These are phyloP conservation scores for Cystofilobasidium ferigula DNA, from an alignment of 768 basidiomycete genomes.

Conservation along the genomic window DNA sequence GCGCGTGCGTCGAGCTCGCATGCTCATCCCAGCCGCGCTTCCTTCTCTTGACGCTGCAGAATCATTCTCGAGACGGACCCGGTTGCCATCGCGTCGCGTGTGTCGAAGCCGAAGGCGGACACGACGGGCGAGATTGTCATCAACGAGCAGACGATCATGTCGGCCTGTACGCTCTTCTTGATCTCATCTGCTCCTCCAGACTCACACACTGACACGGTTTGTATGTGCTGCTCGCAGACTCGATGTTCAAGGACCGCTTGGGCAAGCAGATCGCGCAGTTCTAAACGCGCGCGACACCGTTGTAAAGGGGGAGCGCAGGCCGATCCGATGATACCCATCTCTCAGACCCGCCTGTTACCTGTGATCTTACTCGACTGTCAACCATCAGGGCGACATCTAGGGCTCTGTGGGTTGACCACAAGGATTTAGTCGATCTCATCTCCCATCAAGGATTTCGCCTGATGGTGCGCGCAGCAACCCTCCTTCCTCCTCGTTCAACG, in stretches of 20 bases:
- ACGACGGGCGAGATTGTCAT: slow-evolving; percentile 83
- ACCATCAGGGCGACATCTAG: no score
- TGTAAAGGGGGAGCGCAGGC: background rate
- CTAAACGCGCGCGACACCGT: slow-evolving; percentile 13
- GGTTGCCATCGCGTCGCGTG: slow-evolving; percentile 85
- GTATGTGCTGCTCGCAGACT: slow-evolving; percentile 28
- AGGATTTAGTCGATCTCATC: no score
- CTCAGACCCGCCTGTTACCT: no score
- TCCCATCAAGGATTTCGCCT: no score
- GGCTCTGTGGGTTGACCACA: no score
- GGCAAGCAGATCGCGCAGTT: slow-evolving; percentile 37
- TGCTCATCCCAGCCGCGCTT: background rate
- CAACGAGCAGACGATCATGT: slow-evolving; percentile 94
- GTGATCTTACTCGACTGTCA: no score
- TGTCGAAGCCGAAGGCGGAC: slow-evolving; percentile 83
- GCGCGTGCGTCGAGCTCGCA: background rate
- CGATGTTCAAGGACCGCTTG: slow-evolving; percentile 35
- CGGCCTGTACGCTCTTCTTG: slow-evolving; percentile 59
- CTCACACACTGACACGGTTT: background rate
- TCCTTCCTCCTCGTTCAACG: no score
- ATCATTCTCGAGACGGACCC: slow-evolving; percentile 96
- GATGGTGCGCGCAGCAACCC: no score
- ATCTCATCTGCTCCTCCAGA: background rate
- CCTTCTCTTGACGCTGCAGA: slow-evolving; percentile 40
- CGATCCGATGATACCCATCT: no score